Evolutionary conservation across 345 rosid species (phyloP).

Genomic region (Toxicodendron radicans): DNA sequence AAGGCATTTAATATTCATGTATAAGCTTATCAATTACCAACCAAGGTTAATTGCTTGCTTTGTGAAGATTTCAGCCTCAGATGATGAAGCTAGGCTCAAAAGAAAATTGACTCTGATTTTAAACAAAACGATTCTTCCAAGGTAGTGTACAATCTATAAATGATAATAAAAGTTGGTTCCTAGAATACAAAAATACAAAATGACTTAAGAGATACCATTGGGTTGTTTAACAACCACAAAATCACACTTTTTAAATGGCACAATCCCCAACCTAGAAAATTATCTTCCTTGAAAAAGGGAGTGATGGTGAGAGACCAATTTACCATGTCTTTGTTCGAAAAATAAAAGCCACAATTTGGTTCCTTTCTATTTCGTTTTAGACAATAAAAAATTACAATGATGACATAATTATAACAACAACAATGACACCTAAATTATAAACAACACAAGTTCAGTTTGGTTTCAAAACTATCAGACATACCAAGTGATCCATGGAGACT

Average conservation of each 20-base stretch:
- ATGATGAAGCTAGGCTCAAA: background rate
- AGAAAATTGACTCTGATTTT: constrained; percentile 5
- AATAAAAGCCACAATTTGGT: background rate
- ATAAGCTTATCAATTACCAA: background rate
- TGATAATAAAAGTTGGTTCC: background rate
- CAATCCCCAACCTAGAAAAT: background rate
- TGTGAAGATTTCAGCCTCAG: background rate
- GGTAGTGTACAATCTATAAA: background rate
- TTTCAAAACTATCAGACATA: constrained; percentile 32
- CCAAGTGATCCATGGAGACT: constrained; percentile 86
- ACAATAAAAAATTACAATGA: background rate
- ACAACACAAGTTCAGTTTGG: background rate
- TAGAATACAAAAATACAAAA: background rate
- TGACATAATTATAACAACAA: background rate
- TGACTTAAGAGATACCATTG: background rate
- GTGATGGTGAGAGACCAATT: background rate
- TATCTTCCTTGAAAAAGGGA: background rate
- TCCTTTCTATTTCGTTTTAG: background rate
- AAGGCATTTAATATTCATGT: background rate
- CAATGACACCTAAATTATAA: background rate
- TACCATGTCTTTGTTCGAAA: background rate
- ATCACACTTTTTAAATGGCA: background rate
- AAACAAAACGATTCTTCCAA: background rate
- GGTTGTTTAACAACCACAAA: background rate
- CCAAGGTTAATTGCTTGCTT: background rate